phyloP scores from a whole-genome alignment of 345 rosid species.

The Hibiscus tridactylites region DNA sequence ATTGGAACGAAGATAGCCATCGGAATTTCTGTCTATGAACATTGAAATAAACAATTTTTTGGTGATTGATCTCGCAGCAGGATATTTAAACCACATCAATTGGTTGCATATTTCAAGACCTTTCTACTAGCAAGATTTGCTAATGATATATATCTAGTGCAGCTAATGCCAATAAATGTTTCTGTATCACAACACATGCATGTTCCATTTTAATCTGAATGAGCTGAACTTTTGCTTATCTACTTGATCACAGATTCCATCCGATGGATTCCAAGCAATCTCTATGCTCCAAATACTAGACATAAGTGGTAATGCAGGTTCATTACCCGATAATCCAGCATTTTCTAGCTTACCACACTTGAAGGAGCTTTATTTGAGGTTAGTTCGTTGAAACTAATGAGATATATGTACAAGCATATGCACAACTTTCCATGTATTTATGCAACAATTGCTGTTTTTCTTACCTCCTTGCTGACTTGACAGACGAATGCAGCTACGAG shows the following conservation, averaged over 20 bases:
- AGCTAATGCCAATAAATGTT: neutral
- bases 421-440: neutral
- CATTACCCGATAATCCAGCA: slow-evolving; percentile 42
- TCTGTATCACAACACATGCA: slow-evolving; percentile 16
- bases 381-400: slow-evolving; percentile 15
- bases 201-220: neutral
- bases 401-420: neutral
- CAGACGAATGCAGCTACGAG: slow-evolving; percentile 64
- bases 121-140: slow-evolving; percentile 5
- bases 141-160: neutral
- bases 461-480: slow-evolving; percentile 14
- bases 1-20: neutral
- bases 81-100: neutral
- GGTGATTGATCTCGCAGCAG: neutral
- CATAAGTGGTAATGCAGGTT: slow-evolving; percentile 63
- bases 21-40: neutral
- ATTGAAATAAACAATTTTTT: neutral
- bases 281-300: slow-evolving; percentile 68
- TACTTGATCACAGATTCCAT: slow-evolving; percentile 47
- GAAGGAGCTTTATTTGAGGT: slow-evolving; percentile 90
- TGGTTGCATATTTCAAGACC: neutral
- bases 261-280: slow-evolving; percentile 67
- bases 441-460: slow-evolving; percentile 1
- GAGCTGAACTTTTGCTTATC: slow-evolving; percentile 13
- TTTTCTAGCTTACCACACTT: slow-evolving; percentile 61